Percentiles rank a stretch among this genome's conserved stretches.
Conservation (phyloP, 257 asterid genomes). For the Knoxia roxburghii region DNA sequence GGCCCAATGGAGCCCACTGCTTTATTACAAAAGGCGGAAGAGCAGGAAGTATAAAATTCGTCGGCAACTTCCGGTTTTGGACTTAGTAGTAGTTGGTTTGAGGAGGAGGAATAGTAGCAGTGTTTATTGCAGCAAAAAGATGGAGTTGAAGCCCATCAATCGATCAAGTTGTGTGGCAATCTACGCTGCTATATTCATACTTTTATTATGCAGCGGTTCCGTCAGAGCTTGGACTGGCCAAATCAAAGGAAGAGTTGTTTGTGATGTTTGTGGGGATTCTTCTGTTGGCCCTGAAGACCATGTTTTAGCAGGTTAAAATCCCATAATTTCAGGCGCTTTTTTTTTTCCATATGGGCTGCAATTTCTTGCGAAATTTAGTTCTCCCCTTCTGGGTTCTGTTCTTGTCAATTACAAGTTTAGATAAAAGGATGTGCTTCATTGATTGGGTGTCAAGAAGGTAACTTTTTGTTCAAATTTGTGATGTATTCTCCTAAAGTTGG, state of each 20-base stretch:
- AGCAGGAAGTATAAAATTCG: too few relatives aligned
- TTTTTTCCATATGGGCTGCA: background rate
- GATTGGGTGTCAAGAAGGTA: background rate
- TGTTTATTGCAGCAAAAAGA: conserved; percentile 12
- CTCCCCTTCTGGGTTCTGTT: background rate
- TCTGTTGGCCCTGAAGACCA: conserved; percentile 88
- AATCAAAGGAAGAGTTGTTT: conserved; percentile 77
- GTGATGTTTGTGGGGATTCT: conserved; percentile 95
- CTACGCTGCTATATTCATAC: conserved; percentile 17
- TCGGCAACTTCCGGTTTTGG: conserved; percentile 9
- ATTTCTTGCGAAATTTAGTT: background rate
- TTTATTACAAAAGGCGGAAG: too few relatives aligned
- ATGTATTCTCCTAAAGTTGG: background rate
- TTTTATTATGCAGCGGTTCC: conserved; percentile 11
- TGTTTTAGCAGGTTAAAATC: conserved; percentile 44
- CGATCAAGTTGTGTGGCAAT: conserved; percentile 15
- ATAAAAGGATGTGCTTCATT: background rate
- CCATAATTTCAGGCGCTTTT: background rate
- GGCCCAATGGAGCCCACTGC: too few relatives aligned
- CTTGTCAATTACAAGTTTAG: background rate
- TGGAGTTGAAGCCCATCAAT: conserved; percentile 35
- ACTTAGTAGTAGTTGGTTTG: too few relatives aligned
- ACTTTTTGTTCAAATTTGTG: background rate
- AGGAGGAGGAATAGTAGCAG: background rate
- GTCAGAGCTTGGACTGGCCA: conserved; percentile 80